Evolutionary conservation across 805 yeast species (phyloP), one percentile per base, ranked within the genome.

Genomic region (Candida boidinii): DNA sequence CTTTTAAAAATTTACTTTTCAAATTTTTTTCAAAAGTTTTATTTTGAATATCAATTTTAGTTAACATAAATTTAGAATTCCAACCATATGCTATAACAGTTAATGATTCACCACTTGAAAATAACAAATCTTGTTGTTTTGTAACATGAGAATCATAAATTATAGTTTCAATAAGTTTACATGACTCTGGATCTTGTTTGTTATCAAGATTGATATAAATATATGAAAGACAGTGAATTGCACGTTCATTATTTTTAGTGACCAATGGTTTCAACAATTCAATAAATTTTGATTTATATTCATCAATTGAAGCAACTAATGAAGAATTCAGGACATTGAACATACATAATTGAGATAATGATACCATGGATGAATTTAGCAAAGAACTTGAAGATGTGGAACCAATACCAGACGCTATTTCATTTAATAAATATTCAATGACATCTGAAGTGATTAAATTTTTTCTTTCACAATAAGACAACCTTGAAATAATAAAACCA

Each of bases 31-130:
- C n/a, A 7, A 16, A 13, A n/a, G 23, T 33, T 9, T 22, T 26
- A 5, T 62, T 70, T 31, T 62, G 69, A 15, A 83, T 60, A 46
- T 82, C 94, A 29, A 76, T 46, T 11, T 67, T 58, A 28, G 70
- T 66, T 18, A 51, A 48, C 41, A 86, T 54, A 11, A 68, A 63
- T 19, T 60, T 64, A 1, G 95, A 78, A 3, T 66, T 53, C 92
- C 94, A 81, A 1, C 95, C 95, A 14, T 76, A 68, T 0, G 84
- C 78, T 5, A 81, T 46, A 11, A 84, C 63, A 17, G 83, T 66
- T 14, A 88, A 56, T 0, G 95, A 87, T 50, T 90, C 97, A 33
- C 97, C 96, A 29, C 79, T 68, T 0, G 86, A 67, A 43, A 90
- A 85, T 15, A 80, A 56, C 31, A 64, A 72, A 39, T 90, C 96